Evolutionary conservation across 2,329 filamentous ascomycete species (phyloP).

Genomic region (Cylindrodendrum hubeiense): DNA sequence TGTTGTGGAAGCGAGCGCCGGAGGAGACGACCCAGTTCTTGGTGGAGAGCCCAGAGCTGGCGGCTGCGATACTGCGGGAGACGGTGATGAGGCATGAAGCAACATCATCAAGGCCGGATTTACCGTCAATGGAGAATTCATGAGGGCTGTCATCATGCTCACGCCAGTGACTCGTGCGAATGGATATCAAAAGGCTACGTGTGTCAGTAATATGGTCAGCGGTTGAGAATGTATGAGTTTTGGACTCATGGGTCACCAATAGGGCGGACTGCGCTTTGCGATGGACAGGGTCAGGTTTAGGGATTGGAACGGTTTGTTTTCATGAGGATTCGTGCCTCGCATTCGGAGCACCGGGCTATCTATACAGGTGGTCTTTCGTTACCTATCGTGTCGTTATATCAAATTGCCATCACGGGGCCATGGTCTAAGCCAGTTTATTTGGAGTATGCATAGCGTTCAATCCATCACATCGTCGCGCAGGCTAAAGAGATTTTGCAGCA

Average conservation of each 20-base stretch:
- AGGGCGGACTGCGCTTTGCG: not conserved
- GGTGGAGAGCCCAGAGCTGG: constrained; percentile 58
- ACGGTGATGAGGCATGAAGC: constrained; percentile 58
- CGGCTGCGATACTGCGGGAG: constrained; percentile 60
- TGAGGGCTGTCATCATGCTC: not conserved
- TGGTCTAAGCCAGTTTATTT: not conserved
- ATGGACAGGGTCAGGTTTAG: not conserved
- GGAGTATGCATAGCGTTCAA: constrained; percentile 47
- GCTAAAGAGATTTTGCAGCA: constrained; percentile 81
- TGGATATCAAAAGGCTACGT: not conserved
- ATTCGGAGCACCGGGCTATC: constrained; percentile 7
- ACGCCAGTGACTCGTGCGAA: constrained; percentile 24
- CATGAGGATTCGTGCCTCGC: not conserved
- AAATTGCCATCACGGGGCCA: constrained; percentile 3
- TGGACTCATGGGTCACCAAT: not conserved
- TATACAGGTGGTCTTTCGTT: constrained; percentile 6
- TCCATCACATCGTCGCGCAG: constrained; percentile 78
- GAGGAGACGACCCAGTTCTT: constrained; percentile 58
- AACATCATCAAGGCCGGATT: constrained; percentile 47
- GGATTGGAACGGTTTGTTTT: not conserved
- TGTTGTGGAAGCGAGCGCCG: constrained; percentile 56
- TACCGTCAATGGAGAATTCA: constrained; percentile 59
- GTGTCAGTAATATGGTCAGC: not conserved
- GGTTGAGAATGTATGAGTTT: not conserved
- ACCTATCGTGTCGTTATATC: constrained; percentile 8